Evolutionary conservation across 176 grass and related monocot species (phyloP).

Genomic region (Bromus sterilis): DNA sequence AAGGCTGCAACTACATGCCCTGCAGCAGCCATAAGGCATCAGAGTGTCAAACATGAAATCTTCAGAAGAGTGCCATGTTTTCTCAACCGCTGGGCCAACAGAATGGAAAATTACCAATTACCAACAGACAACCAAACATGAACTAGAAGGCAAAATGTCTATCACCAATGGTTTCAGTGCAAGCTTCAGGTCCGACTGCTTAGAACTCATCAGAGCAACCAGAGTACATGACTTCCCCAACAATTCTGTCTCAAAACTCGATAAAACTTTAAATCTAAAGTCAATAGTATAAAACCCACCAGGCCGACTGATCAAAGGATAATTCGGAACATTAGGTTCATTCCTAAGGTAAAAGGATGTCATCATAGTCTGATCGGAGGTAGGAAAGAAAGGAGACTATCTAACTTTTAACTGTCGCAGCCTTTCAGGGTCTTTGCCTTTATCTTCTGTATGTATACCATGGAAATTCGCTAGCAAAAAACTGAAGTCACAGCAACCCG

Average conservation of each 20-base stretch:
- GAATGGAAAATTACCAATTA: not conserved
- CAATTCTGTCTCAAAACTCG: not conserved
- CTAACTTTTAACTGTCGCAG: not conserved
- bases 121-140: not conserved
- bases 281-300: not conserved
- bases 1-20: not conserved
- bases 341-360: slow-evolving; percentile 5
- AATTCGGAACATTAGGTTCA: not conserved
- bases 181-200: not conserved
- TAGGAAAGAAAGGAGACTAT: not conserved
- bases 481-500: not conserved
- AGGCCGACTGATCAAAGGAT: not conserved
- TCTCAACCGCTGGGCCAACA: not conserved
- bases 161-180: not conserved
- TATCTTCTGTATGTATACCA: slow-evolving; percentile 6
- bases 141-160: not conserved
- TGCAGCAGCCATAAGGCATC: not conserved
- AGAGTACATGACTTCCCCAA: not conserved
- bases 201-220: not conserved
- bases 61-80: not conserved
- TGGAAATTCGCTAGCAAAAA: slow-evolving; percentile 2
- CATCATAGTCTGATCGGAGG: not conserved
- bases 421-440: not conserved
- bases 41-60: not conserved
- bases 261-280: not conserved